Evolutionary conservation across 1,139 yeast genomes (phyloP), one percentile per base, ranked within the genome.

Genomic region (Pichia kudriavzevii): DNA sequence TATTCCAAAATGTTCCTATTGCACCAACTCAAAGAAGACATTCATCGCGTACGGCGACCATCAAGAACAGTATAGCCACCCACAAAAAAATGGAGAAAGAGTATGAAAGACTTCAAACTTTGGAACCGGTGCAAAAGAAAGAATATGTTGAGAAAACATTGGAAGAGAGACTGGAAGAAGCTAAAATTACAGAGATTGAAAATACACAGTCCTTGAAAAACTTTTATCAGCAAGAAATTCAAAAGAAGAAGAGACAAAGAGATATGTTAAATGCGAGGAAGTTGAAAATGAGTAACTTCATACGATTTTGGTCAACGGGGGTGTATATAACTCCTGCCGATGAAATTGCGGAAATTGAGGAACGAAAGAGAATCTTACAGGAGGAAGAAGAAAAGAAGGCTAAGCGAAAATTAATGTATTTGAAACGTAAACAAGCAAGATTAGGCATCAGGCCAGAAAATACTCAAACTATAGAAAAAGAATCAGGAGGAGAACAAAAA

Each of bases 161-260:
- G 50, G 95, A 80, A 43, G 95, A 91, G 53, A 67, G 88, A 39
- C 61, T 91, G 34, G 79, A 71, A 10, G 94, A 87, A 52, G 97
- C 98, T 0, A 66, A 77, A 30, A 82, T 79, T 47, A 93, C 97
- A 0, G 98, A 91, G 56, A 69, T 72, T 52, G 69, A 72, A 33
- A 91, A 93, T 55, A 61, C 76, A 4, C 65, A 74, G 21, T 81
- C 96, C 4, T 64, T 91, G 45, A 75, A 82, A 42, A 67, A 70
- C 49, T 88, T 83, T 51, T 74, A 79, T 49, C 93, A 88, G 48
- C 91, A 84, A 54, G 98, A 91, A 55, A 66, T 81, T 30, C 79
- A 76, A 30, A 80, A 84, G 51, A 85, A 84, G 55, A 79, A 79
- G 55, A 71, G 72, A 36, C 88, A 88, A 52, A 64, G 88, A 39